Percentiles rank a stretch among this genome's conserved stretches.
Evolutionary conservation across 2,329 filamentous ascomycete genomes (phyloP).

Genomic region (Aspergillus brasiliensis): DNA sequence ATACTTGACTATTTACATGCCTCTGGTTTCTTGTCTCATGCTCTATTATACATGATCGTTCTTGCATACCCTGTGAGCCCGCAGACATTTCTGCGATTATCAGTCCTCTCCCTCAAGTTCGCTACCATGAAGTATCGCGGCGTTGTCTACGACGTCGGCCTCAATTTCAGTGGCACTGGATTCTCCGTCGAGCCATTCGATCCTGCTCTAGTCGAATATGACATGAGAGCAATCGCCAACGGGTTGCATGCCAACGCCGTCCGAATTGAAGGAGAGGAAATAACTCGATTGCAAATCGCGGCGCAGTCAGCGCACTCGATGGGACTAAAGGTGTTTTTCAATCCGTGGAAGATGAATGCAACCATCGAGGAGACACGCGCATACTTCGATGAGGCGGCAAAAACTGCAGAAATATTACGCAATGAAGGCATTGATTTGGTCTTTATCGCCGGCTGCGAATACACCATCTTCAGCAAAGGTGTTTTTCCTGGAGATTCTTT

Average conservation of each 20-base stretch:
- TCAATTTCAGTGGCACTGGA: constrained; percentile 8
- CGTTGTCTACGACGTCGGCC: constrained; percentile 19
- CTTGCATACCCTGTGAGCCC: too few species aligned
- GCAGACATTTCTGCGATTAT: too few species aligned
- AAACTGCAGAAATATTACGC: constrained; percentile 6
- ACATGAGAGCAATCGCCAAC: too few species aligned
- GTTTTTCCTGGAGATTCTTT: constrained; percentile 5
- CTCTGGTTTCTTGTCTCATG: too few species aligned
- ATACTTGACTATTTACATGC: too few species aligned
- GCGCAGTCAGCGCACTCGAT: not conserved
- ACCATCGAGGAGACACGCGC: constrained; percentile 7
- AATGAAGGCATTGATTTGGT: constrained; percentile 11
- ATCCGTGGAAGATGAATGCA: constrained; percentile 19
- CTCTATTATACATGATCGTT: too few species aligned
- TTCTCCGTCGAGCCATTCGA: constrained; percentile 17
- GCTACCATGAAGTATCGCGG: constrained; percentile 19
- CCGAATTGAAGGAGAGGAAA: too few species aligned
- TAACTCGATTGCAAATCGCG: too few species aligned
- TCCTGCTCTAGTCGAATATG: too few species aligned
- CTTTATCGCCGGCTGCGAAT: constrained; percentile 18
- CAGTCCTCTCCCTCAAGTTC: too few species aligned
- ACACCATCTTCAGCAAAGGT: constrained; percentile 17
- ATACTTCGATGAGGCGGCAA: constrained; percentile 12
- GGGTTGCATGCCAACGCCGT: too few species aligned
- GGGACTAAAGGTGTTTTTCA: constrained; percentile 17